phyloP scores from a whole-genome alignment of 2,329 filamentous ascomycete species.

The Zymoseptoria crescenta region DNA sequence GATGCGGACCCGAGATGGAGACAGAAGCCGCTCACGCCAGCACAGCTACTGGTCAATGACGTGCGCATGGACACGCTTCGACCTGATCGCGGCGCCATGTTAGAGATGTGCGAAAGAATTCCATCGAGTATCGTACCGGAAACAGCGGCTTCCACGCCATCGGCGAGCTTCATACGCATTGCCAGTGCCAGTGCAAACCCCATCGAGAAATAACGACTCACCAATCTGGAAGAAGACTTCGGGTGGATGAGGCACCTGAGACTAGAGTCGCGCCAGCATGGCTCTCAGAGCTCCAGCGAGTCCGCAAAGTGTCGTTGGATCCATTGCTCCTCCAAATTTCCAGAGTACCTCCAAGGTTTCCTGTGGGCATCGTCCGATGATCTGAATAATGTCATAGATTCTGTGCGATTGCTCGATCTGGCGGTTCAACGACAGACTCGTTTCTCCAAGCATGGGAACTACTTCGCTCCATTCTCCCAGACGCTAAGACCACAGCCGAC shows the following conservation, averaged over 20 bases:
- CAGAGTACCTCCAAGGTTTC: slow-evolving; percentile 12
- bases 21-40: slow-evolving; percentile 33
- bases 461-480: slow-evolving; percentile 36
- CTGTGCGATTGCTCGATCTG: slow-evolving; percentile 28
- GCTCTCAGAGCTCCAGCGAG: slow-evolving; percentile 29
- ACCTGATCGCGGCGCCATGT: slow-evolving; percentile 28
- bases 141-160: slow-evolving; percentile 14
- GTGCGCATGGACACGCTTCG: slow-evolving; percentile 30
- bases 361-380: slow-evolving; percentile 21
- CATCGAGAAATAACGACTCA: slow-evolving; percentile 31
- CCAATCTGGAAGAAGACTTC: slow-evolving; percentile 31
- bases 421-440: slow-evolving; percentile 34
- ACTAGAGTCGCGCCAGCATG: slow-evolving; percentile 29
- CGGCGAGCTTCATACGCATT: slow-evolving; percentile 15
- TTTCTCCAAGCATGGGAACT: slow-evolving; percentile 38
- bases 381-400: slow-evolving; percentile 12
- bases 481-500: slow-evolving; percentile 17
- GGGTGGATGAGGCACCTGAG: slow-evolving; percentile 38
- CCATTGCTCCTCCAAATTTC: slow-evolving; percentile 28
- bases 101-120: slow-evolving; percentile 33
- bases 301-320: slow-evolving; percentile 34
- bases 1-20: slow-evolving; percentile 32
- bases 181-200: slow-evolving; percentile 24
- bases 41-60: slow-evolving; percentile 35
- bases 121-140: slow-evolving; percentile 31